Conservation (phyloP, 768 basidiomycete species). For the Collybia mongolica region DNA sequence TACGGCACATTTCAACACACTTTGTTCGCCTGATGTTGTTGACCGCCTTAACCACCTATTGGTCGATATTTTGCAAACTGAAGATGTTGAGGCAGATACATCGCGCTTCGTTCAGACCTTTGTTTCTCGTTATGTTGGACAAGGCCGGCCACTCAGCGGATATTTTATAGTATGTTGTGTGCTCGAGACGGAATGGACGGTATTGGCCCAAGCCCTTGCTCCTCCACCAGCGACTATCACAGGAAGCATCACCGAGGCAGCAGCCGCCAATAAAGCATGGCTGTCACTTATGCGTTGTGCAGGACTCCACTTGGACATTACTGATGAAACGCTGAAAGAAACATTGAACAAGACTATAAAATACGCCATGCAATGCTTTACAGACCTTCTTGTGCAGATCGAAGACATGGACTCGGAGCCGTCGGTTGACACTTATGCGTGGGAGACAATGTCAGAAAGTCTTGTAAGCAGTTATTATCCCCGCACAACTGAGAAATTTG, state of each 20-base stretch:
- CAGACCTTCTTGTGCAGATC: slow-evolving; percentile 74
- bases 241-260: slow-evolving; percentile 56
- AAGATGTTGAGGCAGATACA: slow-evolving; percentile 45
- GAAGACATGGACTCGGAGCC: slow-evolving; percentile 83
- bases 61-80: slow-evolving; percentile 59
- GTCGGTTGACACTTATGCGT: slow-evolving; percentile 82
- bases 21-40: slow-evolving; percentile 67
- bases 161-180: slow-evolving; percentile 91
- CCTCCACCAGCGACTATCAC: slow-evolving; percentile 25
- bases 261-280: slow-evolving; percentile 86
- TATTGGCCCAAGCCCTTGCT: slow-evolving; percentile 69
- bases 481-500: neutral
- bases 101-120: slow-evolving; percentile 66
- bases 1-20: slow-evolving; percentile 47
- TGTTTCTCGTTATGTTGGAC: slow-evolving; percentile 70
- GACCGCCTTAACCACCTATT: slow-evolving; percentile 74
- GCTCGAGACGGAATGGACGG: slow-evolving; percentile 82
- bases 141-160: slow-evolving; percentile 78
- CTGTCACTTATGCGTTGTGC: slow-evolving; percentile 58
- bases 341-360: slow-evolving; percentile 48
- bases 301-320: slow-evolving; percentile 38
- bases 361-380: slow-evolving; percentile 74
- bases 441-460: slow-evolving; percentile 91
- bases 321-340: slow-evolving; percentile 32
- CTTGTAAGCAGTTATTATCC: slow-evolving; percentile 44